Percentiles rank a stretch among this genome's conserved stretches.
Evolutionary conservation across 2,329 filamentous ascomycete genomes (phyloP).

Genomic region (Claviceps fusiformis): DNA sequence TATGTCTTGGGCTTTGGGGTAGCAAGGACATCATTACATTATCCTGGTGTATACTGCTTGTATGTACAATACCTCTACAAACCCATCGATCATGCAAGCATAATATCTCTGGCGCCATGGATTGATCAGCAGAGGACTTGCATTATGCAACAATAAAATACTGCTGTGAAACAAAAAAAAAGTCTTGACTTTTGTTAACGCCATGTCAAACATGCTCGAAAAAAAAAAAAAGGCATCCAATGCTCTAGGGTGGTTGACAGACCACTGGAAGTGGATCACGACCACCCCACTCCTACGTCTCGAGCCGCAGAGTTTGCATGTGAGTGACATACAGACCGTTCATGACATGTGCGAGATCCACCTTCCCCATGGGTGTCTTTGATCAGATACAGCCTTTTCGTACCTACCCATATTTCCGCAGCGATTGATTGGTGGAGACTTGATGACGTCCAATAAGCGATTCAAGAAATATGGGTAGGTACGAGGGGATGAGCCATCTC

Average conservation of each 20-base stretch:
- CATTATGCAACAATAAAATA: neutral
- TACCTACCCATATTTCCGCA: too few species aligned
- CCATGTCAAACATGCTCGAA: neutral
- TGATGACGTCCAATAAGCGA: too few species aligned
- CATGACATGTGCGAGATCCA: neutral
- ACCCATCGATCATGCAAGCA: too few species aligned
- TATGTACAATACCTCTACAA: too few species aligned
- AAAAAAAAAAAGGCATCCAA: neutral
- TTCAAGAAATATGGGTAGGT: too few species aligned
- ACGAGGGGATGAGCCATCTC: too few species aligned
- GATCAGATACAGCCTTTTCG: too few species aligned
- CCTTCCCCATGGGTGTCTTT: neutral
- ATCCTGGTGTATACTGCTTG: too few species aligned
- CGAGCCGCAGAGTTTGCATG: neutral
- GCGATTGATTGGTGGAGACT: too few species aligned
- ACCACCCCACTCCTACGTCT: neutral
- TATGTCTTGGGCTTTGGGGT: neutral
- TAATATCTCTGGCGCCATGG: too few species aligned
- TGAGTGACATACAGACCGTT: slow-evolving; percentile 7
- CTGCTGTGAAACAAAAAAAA: neutral
- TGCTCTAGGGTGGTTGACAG: neutral
- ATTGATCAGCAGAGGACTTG: too few species aligned
- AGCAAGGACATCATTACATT: neutral
- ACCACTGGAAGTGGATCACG: neutral
- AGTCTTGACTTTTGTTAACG: neutral